These are phyloP conservation scores for Eragrostis nindensis DNA, from an alignment of 176 grass and related monocot genomes.

Conservation along the genomic window DNA sequence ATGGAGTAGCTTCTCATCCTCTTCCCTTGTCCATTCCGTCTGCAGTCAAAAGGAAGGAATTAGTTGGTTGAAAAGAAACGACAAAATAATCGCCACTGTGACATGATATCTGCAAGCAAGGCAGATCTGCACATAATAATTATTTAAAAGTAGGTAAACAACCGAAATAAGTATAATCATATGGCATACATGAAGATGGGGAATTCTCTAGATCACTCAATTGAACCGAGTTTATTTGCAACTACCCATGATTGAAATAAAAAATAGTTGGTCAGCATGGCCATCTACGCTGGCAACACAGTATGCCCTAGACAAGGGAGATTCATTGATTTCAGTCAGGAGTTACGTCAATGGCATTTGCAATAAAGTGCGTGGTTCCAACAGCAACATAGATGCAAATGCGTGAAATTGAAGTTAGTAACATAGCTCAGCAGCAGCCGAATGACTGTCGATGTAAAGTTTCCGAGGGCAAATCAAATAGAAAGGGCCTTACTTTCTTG, in stretches of 20 bases:
- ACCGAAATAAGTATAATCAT: neutral
- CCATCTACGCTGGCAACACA: neutral
- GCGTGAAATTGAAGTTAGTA: neutral
- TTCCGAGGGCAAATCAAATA: neutral
- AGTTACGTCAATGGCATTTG: neutral
- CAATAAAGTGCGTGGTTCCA: neutral
- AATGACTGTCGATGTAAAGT: neutral
- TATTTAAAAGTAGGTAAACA: neutral
- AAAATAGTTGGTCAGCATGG: neutral
- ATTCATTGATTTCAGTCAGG: neutral
- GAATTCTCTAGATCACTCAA: neutral
- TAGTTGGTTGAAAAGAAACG: neutral
- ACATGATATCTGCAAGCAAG: neutral
- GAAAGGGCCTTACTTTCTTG: neutral
- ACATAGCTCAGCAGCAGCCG: neutral
- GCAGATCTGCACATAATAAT: neutral
- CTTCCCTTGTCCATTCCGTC: slow-evolving; percentile 98
- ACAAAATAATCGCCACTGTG: neutral
- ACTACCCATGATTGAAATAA: neutral
- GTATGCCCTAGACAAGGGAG: neutral
- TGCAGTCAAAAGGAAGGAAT: slow-evolving; percentile 41
- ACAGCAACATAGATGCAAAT: neutral
- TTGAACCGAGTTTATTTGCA: neutral
- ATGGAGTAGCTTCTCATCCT: slow-evolving; percentile 92
- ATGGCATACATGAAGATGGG: neutral